phyloP scores from a whole-genome alignment of 495 filamentous ascomycete genomes.

The Neurospora sp. region DNA sequence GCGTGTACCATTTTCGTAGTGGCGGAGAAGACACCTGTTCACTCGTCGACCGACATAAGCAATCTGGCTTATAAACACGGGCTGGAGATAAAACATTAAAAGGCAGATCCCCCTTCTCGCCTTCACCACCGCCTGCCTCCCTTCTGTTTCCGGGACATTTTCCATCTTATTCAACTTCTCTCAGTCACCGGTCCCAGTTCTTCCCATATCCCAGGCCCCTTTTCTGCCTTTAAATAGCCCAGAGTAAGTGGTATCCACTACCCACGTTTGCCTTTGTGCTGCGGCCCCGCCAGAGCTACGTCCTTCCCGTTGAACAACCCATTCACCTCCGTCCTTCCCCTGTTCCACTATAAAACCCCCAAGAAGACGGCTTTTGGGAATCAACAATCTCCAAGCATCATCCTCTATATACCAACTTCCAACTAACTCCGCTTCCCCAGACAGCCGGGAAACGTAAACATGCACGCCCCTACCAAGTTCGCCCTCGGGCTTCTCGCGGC shows the following conservation, averaged over 20 bases:
- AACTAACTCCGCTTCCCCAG: neutral
- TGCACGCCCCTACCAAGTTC: slow-evolving; percentile 23
- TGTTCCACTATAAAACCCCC: neutral
- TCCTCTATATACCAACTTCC: neutral
- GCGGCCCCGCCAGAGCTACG: neutral
- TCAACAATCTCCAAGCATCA: neutral
- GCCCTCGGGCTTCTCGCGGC: slow-evolving; percentile 51
- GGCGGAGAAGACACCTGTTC: slow-evolving; percentile 28
- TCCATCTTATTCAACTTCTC: slow-evolving; percentile 2
- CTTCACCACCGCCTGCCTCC: slow-evolving; percentile 4
- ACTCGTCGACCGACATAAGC: slow-evolving; percentile 8
- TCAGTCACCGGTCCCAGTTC: neutral
- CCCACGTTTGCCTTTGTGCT: neutral
- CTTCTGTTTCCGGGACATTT: slow-evolving; percentile 2
- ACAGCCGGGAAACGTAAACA: slow-evolving; percentile 9
- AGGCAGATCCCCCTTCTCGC: slow-evolving; percentile 5
- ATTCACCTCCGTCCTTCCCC: neutral
- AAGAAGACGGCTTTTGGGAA: neutral
- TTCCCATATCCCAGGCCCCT: slow-evolving; percentile 5
- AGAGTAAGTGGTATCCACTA: slow-evolving; percentile 13
- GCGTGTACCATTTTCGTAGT: neutral
- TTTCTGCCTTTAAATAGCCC: slow-evolving; percentile 19
- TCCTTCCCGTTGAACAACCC: neutral
- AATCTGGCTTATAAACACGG: slow-evolving; percentile 14
- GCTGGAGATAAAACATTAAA: slow-evolving; percentile 18